These are phyloP conservation scores for Trichoderma atrobrunneum DNA, from an alignment of 2,329 filamentous ascomycete species.

Conservation along the genomic window DNA sequence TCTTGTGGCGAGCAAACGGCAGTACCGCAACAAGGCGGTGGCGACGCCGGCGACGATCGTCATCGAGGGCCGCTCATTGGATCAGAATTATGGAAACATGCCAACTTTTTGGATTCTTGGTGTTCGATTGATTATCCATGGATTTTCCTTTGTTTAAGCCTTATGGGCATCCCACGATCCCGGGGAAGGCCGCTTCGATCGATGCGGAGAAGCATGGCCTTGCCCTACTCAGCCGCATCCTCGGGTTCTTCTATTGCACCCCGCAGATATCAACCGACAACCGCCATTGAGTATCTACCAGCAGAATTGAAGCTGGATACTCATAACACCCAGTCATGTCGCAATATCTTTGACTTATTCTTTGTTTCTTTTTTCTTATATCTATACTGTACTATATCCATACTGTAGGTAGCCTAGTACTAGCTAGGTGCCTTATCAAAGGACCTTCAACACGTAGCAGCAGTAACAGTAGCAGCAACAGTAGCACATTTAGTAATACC, in stretches of 20 bases:
- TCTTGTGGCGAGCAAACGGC: background rate
- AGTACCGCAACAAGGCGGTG: conserved; percentile 7
- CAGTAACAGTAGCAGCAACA: background rate
- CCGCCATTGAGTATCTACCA: background rate
- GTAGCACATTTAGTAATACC: background rate
- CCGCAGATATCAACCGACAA: background rate
- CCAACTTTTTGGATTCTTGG: background rate
- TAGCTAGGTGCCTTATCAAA: background rate
- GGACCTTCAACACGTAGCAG: background rate
- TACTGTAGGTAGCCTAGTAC: background rate
- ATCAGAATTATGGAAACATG: background rate
- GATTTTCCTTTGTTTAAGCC: background rate
- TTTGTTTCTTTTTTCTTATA: background rate
- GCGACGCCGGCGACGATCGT: background rate
- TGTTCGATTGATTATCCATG: background rate
- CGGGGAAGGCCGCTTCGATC: conserved; percentile 14
- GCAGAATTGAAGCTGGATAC: background rate
- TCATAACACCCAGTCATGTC: background rate
- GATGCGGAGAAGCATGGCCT: background rate
- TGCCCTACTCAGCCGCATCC: background rate
- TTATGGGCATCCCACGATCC: background rate
- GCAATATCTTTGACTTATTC: background rate
- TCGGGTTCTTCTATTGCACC: background rate
- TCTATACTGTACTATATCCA: background rate
- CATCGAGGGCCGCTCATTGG: conserved; percentile 4